Percentiles rank a stretch among this genome's conserved stretches.
Evolutionary conservation across 805 yeast genomes (phyloP).

Genomic region (Priceomyces fermenticarens): DNA sequence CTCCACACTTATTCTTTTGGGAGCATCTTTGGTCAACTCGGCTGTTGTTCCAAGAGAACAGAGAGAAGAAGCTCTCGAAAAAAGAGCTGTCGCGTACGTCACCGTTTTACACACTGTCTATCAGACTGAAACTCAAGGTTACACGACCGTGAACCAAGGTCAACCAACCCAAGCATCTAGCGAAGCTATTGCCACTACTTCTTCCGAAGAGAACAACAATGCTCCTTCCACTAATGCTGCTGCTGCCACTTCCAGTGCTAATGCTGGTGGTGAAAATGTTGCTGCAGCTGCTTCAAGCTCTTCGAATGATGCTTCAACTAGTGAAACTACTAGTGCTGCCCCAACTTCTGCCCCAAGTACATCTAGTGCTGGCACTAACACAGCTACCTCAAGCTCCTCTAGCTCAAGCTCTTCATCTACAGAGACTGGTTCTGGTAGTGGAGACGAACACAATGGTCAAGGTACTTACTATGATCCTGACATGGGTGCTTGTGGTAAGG

Average conservation of each 20-base stretch:
- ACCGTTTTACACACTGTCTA: slow-evolving; percentile 9
- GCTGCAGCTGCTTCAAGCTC: slow-evolving; percentile 6
- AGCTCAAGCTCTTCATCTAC: slow-evolving; percentile 13
- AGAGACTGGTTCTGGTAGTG: not conserved
- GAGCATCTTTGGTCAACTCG: slow-evolving; percentile 13
- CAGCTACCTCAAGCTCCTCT: slow-evolving; percentile 6
- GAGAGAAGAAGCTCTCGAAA: slow-evolving; percentile 1
- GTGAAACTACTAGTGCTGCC: slow-evolving; percentile 10
- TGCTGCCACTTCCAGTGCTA: slow-evolving; percentile 7
- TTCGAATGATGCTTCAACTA: slow-evolving; percentile 6
- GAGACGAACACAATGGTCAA: slow-evolving; percentile 32
- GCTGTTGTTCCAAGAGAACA: slow-evolving; percentile 25
- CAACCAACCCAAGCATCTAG: not conserved
- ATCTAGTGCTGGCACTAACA: slow-evolving; percentile 11
- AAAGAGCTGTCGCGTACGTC: slow-evolving; percentile 1
- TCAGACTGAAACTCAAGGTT: slow-evolving; percentile 2
- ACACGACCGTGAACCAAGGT: no score
- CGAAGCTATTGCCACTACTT: slow-evolving; percentile 1
- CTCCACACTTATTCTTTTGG: slow-evolving; percentile 14
- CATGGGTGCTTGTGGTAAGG: slow-evolving; percentile 55
- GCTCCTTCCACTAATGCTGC: slow-evolving; percentile 2
- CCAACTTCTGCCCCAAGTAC: slow-evolving; percentile 7
- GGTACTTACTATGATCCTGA: slow-evolving; percentile 50
- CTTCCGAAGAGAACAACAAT: slow-evolving; percentile 1
- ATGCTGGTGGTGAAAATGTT: slow-evolving; percentile 4